Base-by-base conservation (phyloP, 345 rosid genomes). In the Eutrema yunnanense region DNA sequence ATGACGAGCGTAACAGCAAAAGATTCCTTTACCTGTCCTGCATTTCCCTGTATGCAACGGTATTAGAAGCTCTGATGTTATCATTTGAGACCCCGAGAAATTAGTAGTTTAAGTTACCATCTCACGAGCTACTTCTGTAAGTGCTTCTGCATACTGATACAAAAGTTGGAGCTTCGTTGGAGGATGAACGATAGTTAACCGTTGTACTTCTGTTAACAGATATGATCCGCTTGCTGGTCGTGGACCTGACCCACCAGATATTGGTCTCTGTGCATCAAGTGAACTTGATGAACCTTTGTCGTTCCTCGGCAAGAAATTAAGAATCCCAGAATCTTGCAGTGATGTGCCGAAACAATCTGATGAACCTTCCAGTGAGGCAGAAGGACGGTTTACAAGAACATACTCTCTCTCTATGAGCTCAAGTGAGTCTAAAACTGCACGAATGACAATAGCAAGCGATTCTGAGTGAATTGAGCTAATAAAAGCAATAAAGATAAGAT, bases 341-440 rank as follows among this genome's bases (percentile, higher is more conserved):
- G 94, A 88, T 65, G 88, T 53, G 42, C 71, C 94, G 36, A 79
- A 76, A 81, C 69, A 82, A 72, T 69, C 90, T n/a, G 95, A 88
- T 62, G 84, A 80, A 63, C 73, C 84, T 42, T 80, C 92, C 67
- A 56, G 51, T 6, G 91, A 90, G 53, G 80, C 69, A 76, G 72
- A 82, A 77, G 79, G 87, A 49, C 77, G 78, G 61, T 82, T 78
- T 43, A 90, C 92, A 64, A 88, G 82, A 70, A 90, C 97, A 71
- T 90, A 90, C 36, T 84, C 94, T 63, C 83, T 85, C 81, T 86
- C 96, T 59, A 90, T 86, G 49, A 84, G 85, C 81, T 84, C 90
- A 74, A 80, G 67, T 9, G 83, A 84, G 75, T 84, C 90, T 77
- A 82, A 68, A 77, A 78, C 88, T 84, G 77, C 52, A 73, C 59